Base-by-base conservation (phyloP, 83 land plant species). In the Larix sibirica region DNA sequence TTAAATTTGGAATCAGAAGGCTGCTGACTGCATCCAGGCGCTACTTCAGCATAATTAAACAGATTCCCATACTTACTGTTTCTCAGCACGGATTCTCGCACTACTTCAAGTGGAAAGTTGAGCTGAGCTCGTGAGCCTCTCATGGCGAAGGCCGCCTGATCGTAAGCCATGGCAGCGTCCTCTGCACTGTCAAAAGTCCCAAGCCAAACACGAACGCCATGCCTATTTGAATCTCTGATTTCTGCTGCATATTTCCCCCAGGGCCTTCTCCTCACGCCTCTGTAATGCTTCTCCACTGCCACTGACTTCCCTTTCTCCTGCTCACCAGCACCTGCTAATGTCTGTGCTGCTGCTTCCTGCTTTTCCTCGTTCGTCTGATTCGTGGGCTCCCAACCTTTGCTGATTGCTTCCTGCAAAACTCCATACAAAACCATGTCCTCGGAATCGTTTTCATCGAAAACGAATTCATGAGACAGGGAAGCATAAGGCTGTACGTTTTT, bases 401-500 rank as follows among this genome's bases (percentile, higher is more conserved):
- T n/a, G 5, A 66, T 20, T 8, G 83, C 86, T 69, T 81, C 86
- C 23, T 62, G 61, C 16, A 81, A 59, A 10, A 85, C 56, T 1
- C 80, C 80, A 77, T 81, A 81, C 71, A 85, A 42, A 47, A 85
- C 80, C 83, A 85, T 81, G 33, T 85, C 80, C 69, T 63, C 80
- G 3, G 83, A 76, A 28, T 85, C 80, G 79, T 85, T 85, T 69
- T 85, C 84, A 83, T 85, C 60, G 69, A 81, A 28, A 66, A 83
- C 84, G 31, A n/a, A 68, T 12, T 33, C 73, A 5, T 33, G 73
- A 17, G 42, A 68, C 31, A 68, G 73, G n/a, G 40, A 33, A 68
- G 3, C 59, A 54, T 54, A 13, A 54, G 16, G 40, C 0, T 31
- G 36, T 38, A 68, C 26, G 36, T 12, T 2, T 33, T 26, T 28